These are phyloP conservation scores for Talaromyces sp. DNA, from an alignment of 2,329 filamentous ascomycete species.

Conservation along the genomic window DNA sequence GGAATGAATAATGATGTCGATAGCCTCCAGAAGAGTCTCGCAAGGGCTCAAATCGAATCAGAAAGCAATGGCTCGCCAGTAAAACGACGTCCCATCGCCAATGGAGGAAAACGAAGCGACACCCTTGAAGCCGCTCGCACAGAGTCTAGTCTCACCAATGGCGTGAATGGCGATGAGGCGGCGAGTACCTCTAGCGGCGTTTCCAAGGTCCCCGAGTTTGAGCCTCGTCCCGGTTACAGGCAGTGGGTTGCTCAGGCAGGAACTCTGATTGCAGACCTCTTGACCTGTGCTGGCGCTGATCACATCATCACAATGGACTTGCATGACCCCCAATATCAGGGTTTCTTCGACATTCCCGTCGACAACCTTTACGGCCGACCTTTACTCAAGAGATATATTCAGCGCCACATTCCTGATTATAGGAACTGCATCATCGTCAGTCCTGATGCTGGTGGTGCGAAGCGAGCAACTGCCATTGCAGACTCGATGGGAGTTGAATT, in stretches of 20 bases:
- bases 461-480: slow-evolving; percentile 91
- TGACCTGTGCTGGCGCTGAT: slow-evolving; percentile 93
- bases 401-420: slow-evolving; percentile 78
- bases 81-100: slow-evolving; percentile 38
- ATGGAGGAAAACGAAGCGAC: slow-evolving; percentile 39
- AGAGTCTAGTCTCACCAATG: slow-evolving; percentile 24
- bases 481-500: slow-evolving; percentile 93
- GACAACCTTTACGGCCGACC: slow-evolving; percentile 82
- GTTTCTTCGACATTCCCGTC: slow-evolving; percentile 97
- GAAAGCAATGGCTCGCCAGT: slow-evolving; percentile 47
- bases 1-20: slow-evolving; percentile 67
- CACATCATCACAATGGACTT: slow-evolving; percentile 98
- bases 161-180: slow-evolving; percentile 50
- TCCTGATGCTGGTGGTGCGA: slow-evolving; percentile 93
- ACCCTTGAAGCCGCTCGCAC: slow-evolving; percentile 40
- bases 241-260: slow-evolving; percentile 98
- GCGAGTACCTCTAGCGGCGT: slow-evolving; percentile 54
- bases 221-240: slow-evolving; percentile 89
- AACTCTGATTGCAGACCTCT: slow-evolving; percentile 86
- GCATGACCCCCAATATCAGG: slow-evolving; percentile 94
- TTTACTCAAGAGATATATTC: slow-evolving; percentile 62
- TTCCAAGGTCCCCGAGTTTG: slow-evolving; percentile 60
- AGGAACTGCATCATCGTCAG: slow-evolving; percentile 88
- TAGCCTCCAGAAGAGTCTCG: slow-evolving; percentile 67
- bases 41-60: slow-evolving; percentile 61